These are phyloP conservation scores for Alnus glutinosa DNA, from an alignment of 306 rosid species.

Conservation along the genomic window DNA sequence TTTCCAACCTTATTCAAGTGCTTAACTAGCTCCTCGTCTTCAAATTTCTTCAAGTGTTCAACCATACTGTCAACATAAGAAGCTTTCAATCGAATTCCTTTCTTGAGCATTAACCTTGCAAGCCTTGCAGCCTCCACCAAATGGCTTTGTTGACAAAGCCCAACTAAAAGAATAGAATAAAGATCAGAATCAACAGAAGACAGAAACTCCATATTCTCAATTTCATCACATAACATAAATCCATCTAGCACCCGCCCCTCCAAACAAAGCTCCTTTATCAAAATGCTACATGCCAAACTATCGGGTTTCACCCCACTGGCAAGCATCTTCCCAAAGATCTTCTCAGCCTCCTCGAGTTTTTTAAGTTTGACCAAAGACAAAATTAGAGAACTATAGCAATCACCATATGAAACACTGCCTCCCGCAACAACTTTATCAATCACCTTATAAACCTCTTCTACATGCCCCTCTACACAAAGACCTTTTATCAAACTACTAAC, in stretches of 20 bases:
- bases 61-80: slow-evolving; percentile 36
- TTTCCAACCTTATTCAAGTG: slow-evolving; percentile 30
- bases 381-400: slow-evolving; percentile 70
- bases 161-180: slow-evolving; percentile 58
- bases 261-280: slow-evolving; percentile 61
- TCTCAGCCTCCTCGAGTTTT: slow-evolving; percentile 62
- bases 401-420: slow-evolving; percentile 53
- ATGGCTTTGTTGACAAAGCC: slow-evolving; percentile 58
- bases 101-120: slow-evolving; percentile 61
- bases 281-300: slow-evolving; percentile 57
- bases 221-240: slow-evolving; percentile 58
- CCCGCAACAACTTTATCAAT: slow-evolving; percentile 24
- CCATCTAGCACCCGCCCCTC: slow-evolving; percentile 57
- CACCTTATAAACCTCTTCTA: slow-evolving; percentile 57
- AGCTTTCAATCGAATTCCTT: slow-evolving; percentile 50
- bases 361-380: slow-evolving; percentile 51
- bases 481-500: slow-evolving; percentile 50
- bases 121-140: slow-evolving; percentile 57
- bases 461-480: slow-evolving; percentile 45
- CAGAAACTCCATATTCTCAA: slow-evolving; percentile 50
- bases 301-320: slow-evolving; percentile 51
- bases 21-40: slow-evolving; percentile 53
- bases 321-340: slow-evolving; percentile 65
- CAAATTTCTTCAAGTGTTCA: slow-evolving; percentile 46
- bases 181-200: slow-evolving; percentile 62